Conservation (phyloP, 306 rosid genomes). For the Rosa lucieae region DNA sequence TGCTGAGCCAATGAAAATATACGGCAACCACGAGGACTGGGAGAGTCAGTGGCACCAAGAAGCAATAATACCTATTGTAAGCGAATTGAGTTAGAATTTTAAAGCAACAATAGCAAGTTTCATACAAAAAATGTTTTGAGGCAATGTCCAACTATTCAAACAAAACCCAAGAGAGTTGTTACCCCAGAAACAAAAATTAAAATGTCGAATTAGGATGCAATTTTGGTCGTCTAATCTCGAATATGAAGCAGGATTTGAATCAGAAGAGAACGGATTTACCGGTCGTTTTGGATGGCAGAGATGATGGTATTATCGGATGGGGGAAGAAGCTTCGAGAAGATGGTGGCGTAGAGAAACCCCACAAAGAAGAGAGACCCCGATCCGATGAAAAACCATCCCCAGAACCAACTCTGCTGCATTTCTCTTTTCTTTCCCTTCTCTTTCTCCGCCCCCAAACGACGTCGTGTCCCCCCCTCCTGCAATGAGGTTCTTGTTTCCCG, state of each 20-base stretch:
- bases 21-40: constrained; percentile 72
- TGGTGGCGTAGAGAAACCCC: constrained; percentile 53
- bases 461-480: too few relatives aligned
- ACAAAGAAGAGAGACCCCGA: constrained; percentile 50
- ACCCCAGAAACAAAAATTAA: not conserved
- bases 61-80: constrained; percentile 65
- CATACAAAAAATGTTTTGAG: not conserved
- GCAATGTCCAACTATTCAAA: not conserved
- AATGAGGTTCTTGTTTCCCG: too few relatives aligned
- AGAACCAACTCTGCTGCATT: constrained; percentile 16
- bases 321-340: constrained; percentile 48
- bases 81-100: constrained; percentile 9
- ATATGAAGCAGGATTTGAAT: too few relatives aligned
- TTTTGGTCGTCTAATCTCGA: too few relatives aligned
- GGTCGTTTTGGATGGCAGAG: constrained; percentile 71
- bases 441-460: too few relatives aligned
- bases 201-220: too few relatives aligned
- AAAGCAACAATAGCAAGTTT: not conserved
- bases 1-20: constrained; percentile 86
- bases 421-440: not conserved
- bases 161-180: not conserved
- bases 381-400: constrained; percentile 56
- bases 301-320: constrained; percentile 48
- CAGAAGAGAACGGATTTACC: constrained; percentile 33
- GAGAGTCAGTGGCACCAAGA: constrained; percentile 82